Conservation (phyloP, 1,284 basidiomycete genomes). For the Lignosus rhinocerotis region DNA sequence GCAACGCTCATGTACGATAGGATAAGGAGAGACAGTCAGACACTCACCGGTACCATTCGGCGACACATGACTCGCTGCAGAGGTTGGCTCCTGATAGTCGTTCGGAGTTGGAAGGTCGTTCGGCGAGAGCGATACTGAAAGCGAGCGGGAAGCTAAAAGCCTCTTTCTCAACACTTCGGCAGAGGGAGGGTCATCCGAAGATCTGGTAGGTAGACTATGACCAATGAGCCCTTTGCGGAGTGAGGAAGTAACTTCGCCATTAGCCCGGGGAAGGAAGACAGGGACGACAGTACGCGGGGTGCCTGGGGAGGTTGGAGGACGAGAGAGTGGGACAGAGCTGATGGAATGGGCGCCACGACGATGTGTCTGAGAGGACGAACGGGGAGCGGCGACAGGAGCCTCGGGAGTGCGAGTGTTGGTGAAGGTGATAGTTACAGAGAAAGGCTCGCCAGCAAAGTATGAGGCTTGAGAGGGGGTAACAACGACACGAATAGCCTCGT, state of each 20-base stretch:
- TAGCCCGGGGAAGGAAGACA: constrained; percentile 23
- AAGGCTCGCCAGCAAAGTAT: constrained; percentile 90
- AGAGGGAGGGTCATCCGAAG: constrained; percentile 41
- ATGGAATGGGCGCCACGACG: constrained; percentile 73
- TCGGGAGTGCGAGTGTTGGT: constrained; percentile 69
- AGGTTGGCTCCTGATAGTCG: constrained; percentile 10
- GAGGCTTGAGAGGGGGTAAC: constrained; percentile 83
- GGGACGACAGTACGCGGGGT: constrained; percentile 47
- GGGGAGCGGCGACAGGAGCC: constrained; percentile 20
- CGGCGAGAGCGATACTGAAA: constrained; percentile 57
- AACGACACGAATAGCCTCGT: constrained; percentile 55
- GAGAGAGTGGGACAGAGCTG: constrained; percentile 70
- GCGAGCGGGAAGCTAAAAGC: constrained; percentile 47
- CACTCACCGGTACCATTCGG: constrained; percentile 20
- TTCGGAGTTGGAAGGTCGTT: constrained; percentile 36
- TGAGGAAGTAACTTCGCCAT: constrained; percentile 18
- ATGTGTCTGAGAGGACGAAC: constrained; percentile 44
- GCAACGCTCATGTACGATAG: background rate
- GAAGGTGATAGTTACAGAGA: constrained; percentile 84
- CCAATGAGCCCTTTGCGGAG: constrained; percentile 35
- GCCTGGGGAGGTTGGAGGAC: constrained; percentile 79
- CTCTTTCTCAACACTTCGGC: constrained; percentile 50
- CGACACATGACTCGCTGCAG: constrained; percentile 4
- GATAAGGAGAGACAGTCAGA: background rate
- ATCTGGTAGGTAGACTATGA: constrained; percentile 24